Evolutionary conservation across 805 yeast species (phyloP), one percentile per base, ranked within the genome.

Genomic region (Candida adriatica): DNA sequence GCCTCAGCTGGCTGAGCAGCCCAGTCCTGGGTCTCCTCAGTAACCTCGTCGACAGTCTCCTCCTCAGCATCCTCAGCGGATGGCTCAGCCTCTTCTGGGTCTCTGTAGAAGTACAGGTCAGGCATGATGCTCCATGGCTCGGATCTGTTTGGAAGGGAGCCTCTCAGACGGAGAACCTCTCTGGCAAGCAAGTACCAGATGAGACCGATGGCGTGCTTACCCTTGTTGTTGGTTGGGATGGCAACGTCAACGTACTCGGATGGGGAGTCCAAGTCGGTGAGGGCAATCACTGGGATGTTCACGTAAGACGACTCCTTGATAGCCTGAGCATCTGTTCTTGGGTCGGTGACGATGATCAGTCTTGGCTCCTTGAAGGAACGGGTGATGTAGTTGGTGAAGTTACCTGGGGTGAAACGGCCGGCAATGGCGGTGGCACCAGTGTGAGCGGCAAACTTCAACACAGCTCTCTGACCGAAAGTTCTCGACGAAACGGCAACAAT

Each of bases 331-430:
- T 92, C 98, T 56, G 97, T 90, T 82, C 97, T 90, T 76, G 99
- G 98, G 75, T 92, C 98, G 61, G 97, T 90, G 63, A 92, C 98
- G 59, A 92, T 75, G 67, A 92, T 87, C 66, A 92, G 81, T 77
- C 99, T 86, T 79, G 99, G 99, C 79, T 92, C 99, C 77, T 90
- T 92, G 96, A 92, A 92, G 58, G 96, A 86, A 75, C 96, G 90
- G 72, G 98, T 92, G 78, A 90, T 92, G 78, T 92, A 92, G 79
- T 92, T 92, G 68, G 99, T 92, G 92, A 92, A 92, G 76, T 83
- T 80, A 85, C 99, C 99, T 73, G 99, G 99, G 60, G 98, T 92
- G 84, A 92, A 92, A 78, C 99, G 87, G 74, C 99, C 99, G 59
- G 98, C 99, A 74, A 92, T 90, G 66, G 99, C 88, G 56, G 97